These are phyloP conservation scores for Domatiomyces catenatus DNA, from an alignment of 2,329 filamentous ascomycete genomes.

Conservation along the genomic window DNA sequence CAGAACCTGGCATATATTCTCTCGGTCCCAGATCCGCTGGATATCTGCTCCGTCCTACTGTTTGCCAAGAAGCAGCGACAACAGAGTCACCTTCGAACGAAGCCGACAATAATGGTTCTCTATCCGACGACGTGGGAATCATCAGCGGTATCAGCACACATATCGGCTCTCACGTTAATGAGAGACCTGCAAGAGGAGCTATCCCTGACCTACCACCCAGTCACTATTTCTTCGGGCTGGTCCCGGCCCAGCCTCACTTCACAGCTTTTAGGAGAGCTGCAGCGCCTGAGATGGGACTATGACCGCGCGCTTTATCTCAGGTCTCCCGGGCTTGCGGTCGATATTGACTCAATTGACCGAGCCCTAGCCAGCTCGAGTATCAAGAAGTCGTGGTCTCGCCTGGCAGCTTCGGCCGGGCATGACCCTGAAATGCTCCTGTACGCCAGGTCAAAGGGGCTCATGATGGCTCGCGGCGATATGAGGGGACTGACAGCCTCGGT, in stretches of 20 bases:
- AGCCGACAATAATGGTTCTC: conserved; percentile 30
- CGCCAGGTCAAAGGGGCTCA: conserved; percentile 7
- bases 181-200: conserved; percentile 26
- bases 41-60: conserved; percentile 31
- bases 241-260: conserved; percentile 4
- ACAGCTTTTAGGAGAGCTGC: conserved; percentile 15
- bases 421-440: conserved; percentile 13
- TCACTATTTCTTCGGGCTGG: conserved; percentile 8
- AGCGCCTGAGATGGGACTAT: conserved; percentile 19
- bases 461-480: conserved; percentile 10
- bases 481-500: conserved; percentile 6
- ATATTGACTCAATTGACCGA: conserved; percentile 25
- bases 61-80: conserved; percentile 25
- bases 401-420: conserved; percentile 9
- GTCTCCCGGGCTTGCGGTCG: conserved; percentile 26
- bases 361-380: conserved; percentile 18
- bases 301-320: conserved; percentile 30
- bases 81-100: conserved; percentile 19
- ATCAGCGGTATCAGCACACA: conserved; percentile 3
- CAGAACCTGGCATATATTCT: conserved; percentile 24
- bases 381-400: conserved; percentile 9
- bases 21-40: conserved; percentile 27
- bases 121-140: conserved; percentile 32
- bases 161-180: conserved; percentile 24
- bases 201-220: conserved; percentile 21